A percentile compares a stretch with the other conserved stretches of the same genome.
These are phyloP conservation scores for Pneumocystis carinii DNA, from an alignment of 1,139 yeast genomes.

Conservation along the genomic window DNA sequence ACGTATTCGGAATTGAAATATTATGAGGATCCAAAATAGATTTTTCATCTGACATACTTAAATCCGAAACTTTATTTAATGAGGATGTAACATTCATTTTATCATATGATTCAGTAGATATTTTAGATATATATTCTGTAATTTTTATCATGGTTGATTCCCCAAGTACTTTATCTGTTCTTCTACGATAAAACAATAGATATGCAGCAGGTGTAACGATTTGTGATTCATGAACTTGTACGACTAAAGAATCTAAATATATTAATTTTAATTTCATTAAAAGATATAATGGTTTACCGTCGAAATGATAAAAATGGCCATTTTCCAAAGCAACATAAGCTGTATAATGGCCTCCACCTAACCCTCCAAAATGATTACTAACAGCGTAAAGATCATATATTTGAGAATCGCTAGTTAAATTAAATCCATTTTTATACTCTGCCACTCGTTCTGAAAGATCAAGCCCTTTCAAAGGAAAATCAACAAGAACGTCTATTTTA, in stretches of 20 bases:
- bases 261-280: background rate
- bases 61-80: background rate
- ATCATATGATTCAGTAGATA: background rate
- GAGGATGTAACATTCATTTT: background rate
- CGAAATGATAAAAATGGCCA: slow-evolving; percentile 73
- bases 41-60: background rate
- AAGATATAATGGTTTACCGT: slow-evolving; percentile 28
- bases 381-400: slow-evolving; percentile 82
- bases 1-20: background rate
- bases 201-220: slow-evolving; percentile 72
- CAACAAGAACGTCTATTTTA: slow-evolving; percentile 70
- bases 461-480: slow-evolving; percentile 74
- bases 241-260: slow-evolving; percentile 43
- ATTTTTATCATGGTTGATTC: slow-evolving; percentile 6
- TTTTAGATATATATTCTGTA: background rate
- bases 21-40: background rate
- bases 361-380: slow-evolving; percentile 89
- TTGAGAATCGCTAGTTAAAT: slow-evolving; percentile 22
- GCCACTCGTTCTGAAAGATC: slow-evolving; percentile 50
- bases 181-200: slow-evolving; percentile 62
- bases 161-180: slow-evolving; percentile 20
- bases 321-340: slow-evolving; percentile 70
- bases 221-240: slow-evolving; percentile 42
- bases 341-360: slow-evolving; percentile 97
- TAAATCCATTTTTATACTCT: slow-evolving; percentile 24